Base-by-base conservation (phyloP, 2,329 filamentous ascomycete genomes). In the Microascus cirrosus region DNA sequence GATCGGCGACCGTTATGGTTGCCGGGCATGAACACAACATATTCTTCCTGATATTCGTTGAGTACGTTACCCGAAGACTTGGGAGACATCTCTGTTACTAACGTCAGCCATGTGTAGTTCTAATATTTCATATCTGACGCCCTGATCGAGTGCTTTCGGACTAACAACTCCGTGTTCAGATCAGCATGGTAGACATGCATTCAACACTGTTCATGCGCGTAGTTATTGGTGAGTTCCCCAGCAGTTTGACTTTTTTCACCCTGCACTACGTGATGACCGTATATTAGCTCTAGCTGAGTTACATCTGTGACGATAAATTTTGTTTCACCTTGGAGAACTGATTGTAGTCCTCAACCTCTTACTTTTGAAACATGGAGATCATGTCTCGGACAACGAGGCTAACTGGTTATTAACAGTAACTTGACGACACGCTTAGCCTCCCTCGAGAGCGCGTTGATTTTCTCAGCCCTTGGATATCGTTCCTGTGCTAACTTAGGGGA, bases 291-390 rank as follows among this genome's bases (percentile, higher is more conserved):
- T 74, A 67, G 70, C 77, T 74, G 79, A 82, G 73, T 79, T 77
- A 71, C 76, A 73, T 73, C 66, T 82, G 79, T 42, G 39, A n/a
- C 39, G 81, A 69, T 78, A 82, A 65, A 55, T 11, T 77, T 68
- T 67, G 62, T 69, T 76, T 81, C 79, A 82, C 78, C 79, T 82
- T 82, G 79, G 79, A 82, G 79, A 82, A 82, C 79, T 82, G 79
- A 82, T 68, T 62, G 20, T 55, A 57, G 55, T 45, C 15, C 28
- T 22, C 22, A n/a, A 8, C 34, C 4, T 54, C 20, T 11, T 4
- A 11, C 18, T 25, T 48, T n/a, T 8, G 6, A 24, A 25, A 32
- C 24, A 7, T 42, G 24, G 6, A 11, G 25, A 28, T 18, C 6
- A 4, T 48, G 28, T 39, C 7, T 22, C 20, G 53, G 34, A 39